phyloP scores from a whole-genome alignment of 2,329 filamentous ascomycete species.

The Colletotrichum chrysophilum region DNA sequence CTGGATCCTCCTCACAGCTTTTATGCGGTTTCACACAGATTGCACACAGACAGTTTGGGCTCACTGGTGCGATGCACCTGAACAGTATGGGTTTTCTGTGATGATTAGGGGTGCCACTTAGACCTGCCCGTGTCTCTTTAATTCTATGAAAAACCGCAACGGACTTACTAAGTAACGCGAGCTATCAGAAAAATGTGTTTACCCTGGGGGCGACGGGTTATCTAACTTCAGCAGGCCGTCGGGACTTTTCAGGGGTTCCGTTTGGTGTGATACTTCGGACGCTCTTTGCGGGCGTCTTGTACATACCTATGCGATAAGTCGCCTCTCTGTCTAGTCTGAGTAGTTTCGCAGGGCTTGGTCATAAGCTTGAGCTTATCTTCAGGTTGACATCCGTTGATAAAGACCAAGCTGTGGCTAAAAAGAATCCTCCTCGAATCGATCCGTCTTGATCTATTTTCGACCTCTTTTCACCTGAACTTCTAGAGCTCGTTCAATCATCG shows the following conservation, averaged over 20 bases:
- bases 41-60: neutral
- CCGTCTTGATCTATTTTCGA: neutral
- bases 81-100: neutral
- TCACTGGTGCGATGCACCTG: neutral
- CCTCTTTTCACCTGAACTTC: neutral
- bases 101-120: neutral
- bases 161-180: neutral
- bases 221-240: neutral
- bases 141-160: neutral
- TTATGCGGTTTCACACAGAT: neutral
- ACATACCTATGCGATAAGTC: neutral
- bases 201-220: rapidly evolving
- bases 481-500: neutral
- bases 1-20: neutral
- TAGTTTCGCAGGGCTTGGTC: neutral
- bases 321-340: neutral
- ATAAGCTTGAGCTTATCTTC: neutral
- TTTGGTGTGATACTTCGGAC: neutral
- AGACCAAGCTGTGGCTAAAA: neutral
- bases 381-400: neutral
- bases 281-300: neutral
- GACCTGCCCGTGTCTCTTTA: neutral
- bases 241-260: neutral
- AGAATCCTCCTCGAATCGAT: neutral
- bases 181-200: rapidly evolving